Percentiles rank a stretch among this genome's conserved stretches.
phyloP scores from a whole-genome alignment of 192 early-diverging fungal genomes.

The Gigaspora rosea region DNA sequence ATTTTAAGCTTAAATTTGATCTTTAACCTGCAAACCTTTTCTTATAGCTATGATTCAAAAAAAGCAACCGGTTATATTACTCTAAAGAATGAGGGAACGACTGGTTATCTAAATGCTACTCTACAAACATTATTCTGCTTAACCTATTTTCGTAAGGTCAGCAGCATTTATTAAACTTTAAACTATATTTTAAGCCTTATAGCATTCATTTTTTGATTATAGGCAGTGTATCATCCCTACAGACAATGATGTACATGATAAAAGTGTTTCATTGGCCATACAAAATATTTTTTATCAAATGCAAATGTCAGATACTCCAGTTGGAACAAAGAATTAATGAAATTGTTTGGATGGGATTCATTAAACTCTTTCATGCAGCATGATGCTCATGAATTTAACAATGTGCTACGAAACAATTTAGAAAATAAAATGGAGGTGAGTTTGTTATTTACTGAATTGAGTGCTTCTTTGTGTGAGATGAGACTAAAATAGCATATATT shows the following conservation, averaged over 20 bases:
- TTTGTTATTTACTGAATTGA: too few relatives aligned
- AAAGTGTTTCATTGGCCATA: constrained; percentile 85
- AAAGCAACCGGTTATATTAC: constrained; percentile 89
- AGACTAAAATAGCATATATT: too few relatives aligned
- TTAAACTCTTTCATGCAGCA: constrained; percentile 96
- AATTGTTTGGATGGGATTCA: constrained; percentile 98
- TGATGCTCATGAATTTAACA: constrained; percentile 97
- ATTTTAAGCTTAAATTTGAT: neutral
- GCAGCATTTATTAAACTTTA: neutral
- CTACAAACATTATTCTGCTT: constrained; percentile 94
- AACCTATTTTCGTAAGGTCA: constrained; percentile 81
- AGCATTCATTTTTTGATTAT: neutral
- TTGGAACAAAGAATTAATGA: constrained; percentile 94
- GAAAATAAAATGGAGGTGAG: constrained; percentile 95
- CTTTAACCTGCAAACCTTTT: constrained; percentile 11
- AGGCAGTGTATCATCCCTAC: constrained; percentile 91
- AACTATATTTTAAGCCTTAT: too few relatives aligned
- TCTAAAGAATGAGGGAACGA: constrained; percentile 97
- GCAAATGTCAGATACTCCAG: constrained; percentile 67
- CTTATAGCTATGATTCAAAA: constrained; percentile 82
- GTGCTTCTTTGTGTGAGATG: too few relatives aligned
- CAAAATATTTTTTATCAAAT: constrained; percentile 95
- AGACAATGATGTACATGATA: constrained; percentile 79
- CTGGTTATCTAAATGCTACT: constrained; percentile 98
- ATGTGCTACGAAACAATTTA: constrained; percentile 94